These are phyloP conservation scores for Pleurotus eryngii DNA, from an alignment of 768 basidiomycete genomes.

Conservation along the genomic window DNA sequence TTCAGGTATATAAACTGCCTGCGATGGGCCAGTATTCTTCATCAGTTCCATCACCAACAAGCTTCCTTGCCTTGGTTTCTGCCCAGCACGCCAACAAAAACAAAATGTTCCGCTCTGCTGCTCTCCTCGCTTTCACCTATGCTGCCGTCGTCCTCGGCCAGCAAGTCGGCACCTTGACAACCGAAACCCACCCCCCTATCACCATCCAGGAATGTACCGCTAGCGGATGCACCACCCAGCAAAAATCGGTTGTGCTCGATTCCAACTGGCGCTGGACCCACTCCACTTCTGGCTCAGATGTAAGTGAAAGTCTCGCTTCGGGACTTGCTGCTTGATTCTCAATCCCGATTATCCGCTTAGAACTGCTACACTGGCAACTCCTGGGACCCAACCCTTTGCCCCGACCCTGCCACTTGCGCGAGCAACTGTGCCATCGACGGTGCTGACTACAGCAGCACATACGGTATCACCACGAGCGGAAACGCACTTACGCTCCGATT, in stretches of 20 bases:
- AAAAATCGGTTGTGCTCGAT: conserved; percentile 41
- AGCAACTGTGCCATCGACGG: conserved; percentile 18
- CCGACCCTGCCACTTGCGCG: conserved; percentile 23
- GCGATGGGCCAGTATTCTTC: neutral
- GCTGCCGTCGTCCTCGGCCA: conserved; percentile 39
- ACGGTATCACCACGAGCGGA: conserved; percentile 34
- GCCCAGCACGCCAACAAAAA: neutral
- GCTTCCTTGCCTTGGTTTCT: neutral
- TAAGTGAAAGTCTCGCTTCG: neutral
- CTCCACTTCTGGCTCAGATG: conserved; percentile 19
- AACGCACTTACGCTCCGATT: conserved; percentile 28
- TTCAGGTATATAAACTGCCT: neutral
- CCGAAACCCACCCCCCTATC: conserved; percentile 47
- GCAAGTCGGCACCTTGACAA: conserved; percentile 43
- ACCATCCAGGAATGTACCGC: conserved; percentile 42
- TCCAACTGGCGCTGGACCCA: conserved; percentile 54
- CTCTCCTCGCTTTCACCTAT: conserved; percentile 31
- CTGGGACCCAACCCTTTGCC: conserved; percentile 38
- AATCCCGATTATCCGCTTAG: neutral
- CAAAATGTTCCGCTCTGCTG: conserved; percentile 31
- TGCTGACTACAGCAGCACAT: conserved; percentile 31
- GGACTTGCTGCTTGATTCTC: neutral
- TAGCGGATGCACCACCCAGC: conserved; percentile 34
- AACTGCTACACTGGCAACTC: conserved; percentile 39
- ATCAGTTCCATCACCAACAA: neutral